Percentiles rank a stretch among this genome's conserved stretches.
Conservation (phyloP, 495 filamentous ascomycete genomes). For the Amorphotheca resinae region DNA sequence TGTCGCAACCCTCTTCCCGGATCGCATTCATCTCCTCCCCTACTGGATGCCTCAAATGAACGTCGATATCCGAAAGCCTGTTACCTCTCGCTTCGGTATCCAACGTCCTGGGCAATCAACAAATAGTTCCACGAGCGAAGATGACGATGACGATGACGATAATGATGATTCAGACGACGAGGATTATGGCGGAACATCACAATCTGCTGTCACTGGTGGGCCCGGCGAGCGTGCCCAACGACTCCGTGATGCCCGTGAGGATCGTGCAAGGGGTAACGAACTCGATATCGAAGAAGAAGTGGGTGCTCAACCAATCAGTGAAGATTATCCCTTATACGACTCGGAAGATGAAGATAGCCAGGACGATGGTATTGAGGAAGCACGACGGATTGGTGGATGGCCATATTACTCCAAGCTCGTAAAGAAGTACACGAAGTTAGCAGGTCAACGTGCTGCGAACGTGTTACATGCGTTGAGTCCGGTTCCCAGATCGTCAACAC, state of each 20-base stretch:
- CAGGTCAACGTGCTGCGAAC: not conserved
- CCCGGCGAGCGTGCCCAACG: constrained; percentile 25
- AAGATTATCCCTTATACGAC: constrained; percentile 82
- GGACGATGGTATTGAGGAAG: constrained; percentile 55
- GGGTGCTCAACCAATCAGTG: constrained; percentile 42
- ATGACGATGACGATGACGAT: constrained; percentile 51
- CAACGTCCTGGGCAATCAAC: constrained; percentile 61
- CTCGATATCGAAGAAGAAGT: constrained; percentile 70
- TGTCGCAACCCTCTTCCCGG: constrained; percentile 72
- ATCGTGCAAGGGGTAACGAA: constrained; percentile 35
- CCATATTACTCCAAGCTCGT: constrained; percentile 48
- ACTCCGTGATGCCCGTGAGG: constrained; percentile 35
- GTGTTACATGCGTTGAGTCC: constrained; percentile 1
- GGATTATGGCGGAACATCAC: not conserved
- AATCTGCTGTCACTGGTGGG: constrained; percentile 1
- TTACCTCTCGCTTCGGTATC: constrained; percentile 78
- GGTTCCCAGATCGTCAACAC: constrained; percentile 38
- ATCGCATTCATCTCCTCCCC: constrained; percentile 78
- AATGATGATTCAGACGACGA: constrained; percentile 38
- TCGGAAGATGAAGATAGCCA: constrained; percentile 73
- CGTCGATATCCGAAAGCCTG: constrained; percentile 90
- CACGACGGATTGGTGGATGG: constrained; percentile 57
- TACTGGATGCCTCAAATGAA: constrained; percentile 99
- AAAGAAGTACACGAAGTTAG: constrained; percentile 31
- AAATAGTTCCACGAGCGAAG: constrained; percentile 65